Base-by-base conservation (phyloP, 139 green algal genomes). In the Chlamydomonas eustigma region DNA sequence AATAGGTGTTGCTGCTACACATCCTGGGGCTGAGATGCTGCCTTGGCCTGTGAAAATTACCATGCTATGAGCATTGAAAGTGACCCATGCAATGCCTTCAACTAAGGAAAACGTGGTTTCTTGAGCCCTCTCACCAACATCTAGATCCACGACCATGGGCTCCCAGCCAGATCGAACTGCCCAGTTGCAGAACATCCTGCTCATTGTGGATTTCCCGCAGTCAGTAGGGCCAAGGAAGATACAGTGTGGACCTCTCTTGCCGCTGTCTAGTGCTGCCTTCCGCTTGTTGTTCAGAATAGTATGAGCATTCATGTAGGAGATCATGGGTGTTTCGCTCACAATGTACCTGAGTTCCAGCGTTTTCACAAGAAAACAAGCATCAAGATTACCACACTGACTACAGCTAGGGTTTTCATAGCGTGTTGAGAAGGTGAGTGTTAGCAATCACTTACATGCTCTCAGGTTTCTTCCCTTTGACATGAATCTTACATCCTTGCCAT, bases 161-260 rank as follows among this genome's bases (percentile, higher is more conserved):
- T 87, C 72, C 79, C 87, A 94, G 22, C 80, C 84, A 1, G 34
- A 51, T 1, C 94, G 83, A 50, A 94, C 88, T 2, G 89, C 94
- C 77, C 95, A 98, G 76, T 96, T 97, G 24, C 92, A 72, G 70
- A 98, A 85, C 28, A 96, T 90, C 8, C 79, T 85, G 75, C 78
- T 89, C 38, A 98, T 72, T 4, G 88, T 95, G 78, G 74, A 90
- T 79, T 98, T 98, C 51, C 80, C 81, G 75, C 78, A 83, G 87
- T 98, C 94, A 8, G 85, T 92, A 3, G 93, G 94, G 0, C 94
- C 94, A 5, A 94, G 87, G 33, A 98, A 71, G 51, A 91, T 65
- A 1, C 89, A 78, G n/a, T 83, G 68, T 0, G 89, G 88, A 0
- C 89, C 90, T 12, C 73, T 67, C 4, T 22, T 67, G 31, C 81